Evolutionary conservation across 1,139 yeast species (phyloP), one percentile per base, ranked within the genome.

Genomic region (Starmera stellimalicola): DNA sequence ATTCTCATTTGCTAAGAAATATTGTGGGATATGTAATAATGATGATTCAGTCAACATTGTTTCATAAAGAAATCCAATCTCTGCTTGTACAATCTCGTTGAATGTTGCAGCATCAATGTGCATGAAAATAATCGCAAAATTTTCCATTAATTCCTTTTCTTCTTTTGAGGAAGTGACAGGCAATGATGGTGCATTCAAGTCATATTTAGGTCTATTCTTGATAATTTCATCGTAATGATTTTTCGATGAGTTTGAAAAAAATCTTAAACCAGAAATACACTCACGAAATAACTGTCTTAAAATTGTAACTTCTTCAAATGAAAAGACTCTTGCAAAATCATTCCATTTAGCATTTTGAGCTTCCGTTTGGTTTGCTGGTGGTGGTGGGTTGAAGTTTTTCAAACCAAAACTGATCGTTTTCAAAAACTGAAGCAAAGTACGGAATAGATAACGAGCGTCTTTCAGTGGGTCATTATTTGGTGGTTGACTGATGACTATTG

Each of bases 51-150:
- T 73, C 41, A 87, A 63, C 76, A 85, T 83, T 4, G 85, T 71
- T 18, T 82, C 78, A 50, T 84, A 87, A 54, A 88, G 63, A 45
- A 73, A 77, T 16, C 80, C 83, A 39, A 91, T 66, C 53, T 91
- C 95, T 3, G 79, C 69, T 41, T 79, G 84, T 8, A 88, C 80
- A 43, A 91, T 80, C 57, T 93, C 99, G 53, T 85, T 88, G 56
- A 93, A 93, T 2, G 96, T 83, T 1, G 97, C 91, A 16, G 95
- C 93, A 50, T 93, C 99, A 36, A 93, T 72, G 53, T 87, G 95
- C 48, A 87, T 84, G 56, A 85, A 93, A 45, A 91, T 84, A 2
- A 95, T 82, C 1, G 96, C 96, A 54, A 93, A 77, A 2, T 88
- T 81, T 54, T 93, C 98, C 95, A 91, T 87, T 39, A 88, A 65